phyloP scores from a whole-genome alignment of 257 asterid species.

The Nicotiana paniculata region DNA sequence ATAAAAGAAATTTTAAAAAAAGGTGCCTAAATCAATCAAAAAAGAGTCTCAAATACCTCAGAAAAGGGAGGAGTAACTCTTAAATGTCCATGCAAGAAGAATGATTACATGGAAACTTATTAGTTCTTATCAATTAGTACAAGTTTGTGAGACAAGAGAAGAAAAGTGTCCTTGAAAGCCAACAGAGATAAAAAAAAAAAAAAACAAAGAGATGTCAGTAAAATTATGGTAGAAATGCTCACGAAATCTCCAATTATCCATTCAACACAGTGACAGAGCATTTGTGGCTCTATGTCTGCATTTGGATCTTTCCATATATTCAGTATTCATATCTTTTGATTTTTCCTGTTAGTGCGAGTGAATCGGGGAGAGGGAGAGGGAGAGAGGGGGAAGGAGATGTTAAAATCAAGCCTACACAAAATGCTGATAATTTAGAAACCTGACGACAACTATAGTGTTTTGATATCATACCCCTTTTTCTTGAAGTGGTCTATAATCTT shows the following conservation, averaged over 20 bases:
- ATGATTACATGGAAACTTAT: background rate
- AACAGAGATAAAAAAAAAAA: background rate
- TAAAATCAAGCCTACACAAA: too few species aligned
- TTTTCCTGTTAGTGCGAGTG: background rate
- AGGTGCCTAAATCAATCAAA: background rate
- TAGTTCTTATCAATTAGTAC: background rate
- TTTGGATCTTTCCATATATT: background rate
- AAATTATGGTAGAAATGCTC: background rate
- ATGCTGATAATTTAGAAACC: too few species aligned
- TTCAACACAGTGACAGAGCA: background rate
- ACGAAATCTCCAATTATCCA: background rate
- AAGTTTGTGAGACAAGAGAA: background rate
- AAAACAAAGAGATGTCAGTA: background rate
- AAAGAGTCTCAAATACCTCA: background rate
- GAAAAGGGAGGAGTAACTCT: background rate
- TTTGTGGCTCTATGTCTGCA: background rate
- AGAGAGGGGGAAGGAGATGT: too few species aligned
- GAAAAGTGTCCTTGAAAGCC: background rate
- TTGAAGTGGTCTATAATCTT: slow-evolving; percentile 73
- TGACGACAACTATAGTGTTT: background rate
- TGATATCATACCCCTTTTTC: slow-evolving; percentile 45
- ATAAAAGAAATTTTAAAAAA: background rate
- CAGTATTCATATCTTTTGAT: background rate
- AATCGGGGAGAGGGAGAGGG: background rate
- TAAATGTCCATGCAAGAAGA: background rate